Evolutionary conservation across 176 grass and related monocot species (phyloP).

Genomic region (Paspalum vaginatum): DNA sequence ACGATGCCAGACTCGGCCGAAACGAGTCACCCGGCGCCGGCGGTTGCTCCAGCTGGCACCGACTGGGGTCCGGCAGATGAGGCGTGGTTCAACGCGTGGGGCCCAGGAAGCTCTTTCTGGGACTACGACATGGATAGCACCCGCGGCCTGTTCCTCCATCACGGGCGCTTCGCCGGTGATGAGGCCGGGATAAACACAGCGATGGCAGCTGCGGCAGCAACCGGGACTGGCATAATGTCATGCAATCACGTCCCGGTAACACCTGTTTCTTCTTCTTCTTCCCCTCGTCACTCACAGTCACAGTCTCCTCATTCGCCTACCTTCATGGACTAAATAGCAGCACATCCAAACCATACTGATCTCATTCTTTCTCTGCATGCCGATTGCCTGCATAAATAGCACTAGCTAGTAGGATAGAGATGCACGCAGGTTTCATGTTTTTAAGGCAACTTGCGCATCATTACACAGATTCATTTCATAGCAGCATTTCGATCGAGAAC

Average conservation of each 20-base stretch:
- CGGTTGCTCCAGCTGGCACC: conserved; percentile 31
- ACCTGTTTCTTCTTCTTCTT: conserved; percentile 39
- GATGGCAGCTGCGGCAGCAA: not conserved
- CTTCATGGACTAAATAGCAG: conserved; percentile 48
- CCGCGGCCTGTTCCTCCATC: conserved; percentile 63
- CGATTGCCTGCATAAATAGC: not conserved
- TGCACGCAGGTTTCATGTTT: conserved; percentile 59
- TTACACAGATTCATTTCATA: conserved; percentile 32
- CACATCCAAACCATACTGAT: not conserved
- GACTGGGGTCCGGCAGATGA: conserved; percentile 79
- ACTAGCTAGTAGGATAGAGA: conserved; percentile 29
- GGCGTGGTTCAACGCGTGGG: conserved; percentile 86
- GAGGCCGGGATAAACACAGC: conserved; percentile 21
- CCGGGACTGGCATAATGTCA: conserved; percentile 17
- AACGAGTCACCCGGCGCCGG: conserved; percentile 5
- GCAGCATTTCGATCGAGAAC: conserved; percentile 8
- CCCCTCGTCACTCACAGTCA: not conserved
- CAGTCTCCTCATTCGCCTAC: conserved; percentile 22
- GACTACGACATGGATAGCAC: conserved; percentile 82
- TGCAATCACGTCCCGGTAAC: conserved; percentile 50
- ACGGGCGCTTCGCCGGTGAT: conserved; percentile 59
- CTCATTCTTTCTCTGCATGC: conserved; percentile 2
- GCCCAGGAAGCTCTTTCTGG: conserved; percentile 82
- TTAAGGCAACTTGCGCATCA: conserved; percentile 48
- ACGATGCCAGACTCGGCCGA: conserved; percentile 1